Evolutionary conservation across 176 grass and related monocot genomes (phyloP).

Genomic region (Cenchrus fungigraminus): DNA sequence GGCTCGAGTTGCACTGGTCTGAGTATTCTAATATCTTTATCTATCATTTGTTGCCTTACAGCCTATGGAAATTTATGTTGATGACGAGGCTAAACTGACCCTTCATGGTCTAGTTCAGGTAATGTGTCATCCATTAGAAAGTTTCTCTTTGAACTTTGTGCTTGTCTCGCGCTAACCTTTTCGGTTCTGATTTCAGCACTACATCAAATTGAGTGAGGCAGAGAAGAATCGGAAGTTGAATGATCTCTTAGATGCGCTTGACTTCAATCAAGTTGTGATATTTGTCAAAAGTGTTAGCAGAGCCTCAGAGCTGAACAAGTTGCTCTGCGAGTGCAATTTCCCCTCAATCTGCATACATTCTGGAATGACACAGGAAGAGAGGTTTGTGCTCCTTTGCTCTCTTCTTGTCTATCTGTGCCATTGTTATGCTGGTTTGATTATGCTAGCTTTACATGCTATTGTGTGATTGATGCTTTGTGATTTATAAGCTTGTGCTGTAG

Average conservation of each 20-base stretch:
- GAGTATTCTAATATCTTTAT: conserved; percentile 75
- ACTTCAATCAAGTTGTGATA: conserved; percentile 99
- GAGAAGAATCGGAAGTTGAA: conserved; percentile 99
- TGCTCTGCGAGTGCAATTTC: conserved; percentile 95
- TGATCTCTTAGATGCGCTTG: conserved; percentile 93
- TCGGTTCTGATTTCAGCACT: conserved; percentile 62
- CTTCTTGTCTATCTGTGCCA: not conserved
- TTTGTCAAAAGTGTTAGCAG: conserved; percentile 95
- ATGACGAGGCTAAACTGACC: conserved; percentile 98
- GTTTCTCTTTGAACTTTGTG: not conserved
- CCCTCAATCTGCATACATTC: conserved; percentile 99
- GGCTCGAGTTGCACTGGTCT: not conserved
- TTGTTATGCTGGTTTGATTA: not conserved
- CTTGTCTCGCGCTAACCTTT: not conserved
- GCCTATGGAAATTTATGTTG: conserved; percentile 99
- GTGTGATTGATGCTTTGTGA: not conserved
- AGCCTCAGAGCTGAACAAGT: conserved; percentile 93
- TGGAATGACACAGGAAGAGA: conserved; percentile 97
- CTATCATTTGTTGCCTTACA: conserved; percentile 89
- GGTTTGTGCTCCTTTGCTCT: conserved; percentile 36
- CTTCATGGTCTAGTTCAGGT: conserved; percentile 99
- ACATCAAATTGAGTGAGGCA: conserved; percentile 88
- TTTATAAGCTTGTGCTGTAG: not conserved
- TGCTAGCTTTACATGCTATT: not conserved
- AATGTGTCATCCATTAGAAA: not conserved